Conservation (phyloP, 2,329 filamentous ascomycete genomes). For the Lachnellula hyalina region DNA sequence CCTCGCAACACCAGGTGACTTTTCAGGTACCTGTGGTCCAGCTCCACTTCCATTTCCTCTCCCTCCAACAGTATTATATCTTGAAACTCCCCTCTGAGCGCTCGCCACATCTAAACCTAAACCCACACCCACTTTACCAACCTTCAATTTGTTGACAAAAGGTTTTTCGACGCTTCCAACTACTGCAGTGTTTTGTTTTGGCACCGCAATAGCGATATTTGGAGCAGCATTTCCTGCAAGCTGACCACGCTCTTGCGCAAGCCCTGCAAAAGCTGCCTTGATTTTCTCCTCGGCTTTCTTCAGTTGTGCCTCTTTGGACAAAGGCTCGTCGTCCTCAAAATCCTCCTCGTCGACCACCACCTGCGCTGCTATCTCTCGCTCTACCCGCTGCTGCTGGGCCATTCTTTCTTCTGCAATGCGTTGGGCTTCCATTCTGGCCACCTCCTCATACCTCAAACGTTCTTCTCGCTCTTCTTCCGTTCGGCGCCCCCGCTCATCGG, state of each 20-base stretch:
- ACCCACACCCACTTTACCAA: not conserved
- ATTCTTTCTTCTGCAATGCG: not conserved
- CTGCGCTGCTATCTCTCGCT: not conserved
- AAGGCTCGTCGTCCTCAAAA: not conserved
- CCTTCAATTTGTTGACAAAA: too few species aligned
- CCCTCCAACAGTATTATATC: not conserved
- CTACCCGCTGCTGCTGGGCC: not conserved
- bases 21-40: not conserved
- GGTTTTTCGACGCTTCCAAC: too few species aligned
- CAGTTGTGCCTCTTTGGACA: conserved; percentile 1
- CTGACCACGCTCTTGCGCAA: conserved; percentile 2
- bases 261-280: conserved; percentile 4
- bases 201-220: not conserved
- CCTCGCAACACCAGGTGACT: not conserved
- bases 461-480: not conserved
- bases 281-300: conserved; percentile 8
- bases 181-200: too few species aligned
- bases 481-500: too few species aligned
- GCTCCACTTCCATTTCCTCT: not conserved
- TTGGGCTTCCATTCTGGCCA: not conserved
- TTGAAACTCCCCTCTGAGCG: not conserved
- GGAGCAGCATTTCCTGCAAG: not conserved
- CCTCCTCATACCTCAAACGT: not conserved
- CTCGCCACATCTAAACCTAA: not conserved
- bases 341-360: conserved; percentile 1